A percentile compares a stretch with the other conserved stretches of the same genome.
These are phyloP conservation scores for Thelephora ganbajun DNA, from an alignment of 768 basidiomycete genomes.

Conservation along the genomic window DNA sequence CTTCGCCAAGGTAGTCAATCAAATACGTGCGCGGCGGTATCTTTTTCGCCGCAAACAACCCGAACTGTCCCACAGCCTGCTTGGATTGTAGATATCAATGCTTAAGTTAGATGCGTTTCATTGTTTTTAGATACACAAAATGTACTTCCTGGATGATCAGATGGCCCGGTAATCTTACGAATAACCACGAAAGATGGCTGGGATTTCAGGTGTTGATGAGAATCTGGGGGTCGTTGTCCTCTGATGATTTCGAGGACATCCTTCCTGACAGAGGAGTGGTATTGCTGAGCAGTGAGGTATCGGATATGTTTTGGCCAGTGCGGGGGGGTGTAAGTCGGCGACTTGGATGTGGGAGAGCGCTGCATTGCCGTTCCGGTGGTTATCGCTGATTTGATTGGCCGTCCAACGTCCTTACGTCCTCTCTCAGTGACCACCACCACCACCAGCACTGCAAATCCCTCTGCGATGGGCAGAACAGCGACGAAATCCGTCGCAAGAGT, in stretches of 20 bases:
- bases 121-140: conserved; percentile 4
- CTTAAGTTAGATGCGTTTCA: not conserved
- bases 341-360: not conserved
- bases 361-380: not conserved
- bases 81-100: not conserved
- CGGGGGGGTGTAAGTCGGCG: too few relatives aligned
- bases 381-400: not conserved
- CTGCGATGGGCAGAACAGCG: conserved; percentile 52
- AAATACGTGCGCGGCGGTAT: conserved; percentile 55
- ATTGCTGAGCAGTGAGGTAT: conserved; percentile 37
- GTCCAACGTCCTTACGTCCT: conserved; percentile 1
- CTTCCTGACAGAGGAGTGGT: conserved; percentile 44
- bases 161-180: conserved; percentile 33
- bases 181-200: conserved; percentile 32
- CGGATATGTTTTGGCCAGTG: conserved; percentile 41
- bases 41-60: conserved; percentile 67
- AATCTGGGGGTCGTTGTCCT: not conserved
- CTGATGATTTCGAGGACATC: conserved; percentile 16
- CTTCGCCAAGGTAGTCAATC: conserved; percentile 71
- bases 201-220: not conserved
- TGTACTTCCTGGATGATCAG: conserved; percentile 46
- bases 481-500: conserved; percentile 75
- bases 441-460: not conserved
- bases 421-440: conserved; percentile 2
- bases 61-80: conserved; percentile 43